Conservation (phyloP, 805 yeast species). For the Kuraishia borneana region DNA sequence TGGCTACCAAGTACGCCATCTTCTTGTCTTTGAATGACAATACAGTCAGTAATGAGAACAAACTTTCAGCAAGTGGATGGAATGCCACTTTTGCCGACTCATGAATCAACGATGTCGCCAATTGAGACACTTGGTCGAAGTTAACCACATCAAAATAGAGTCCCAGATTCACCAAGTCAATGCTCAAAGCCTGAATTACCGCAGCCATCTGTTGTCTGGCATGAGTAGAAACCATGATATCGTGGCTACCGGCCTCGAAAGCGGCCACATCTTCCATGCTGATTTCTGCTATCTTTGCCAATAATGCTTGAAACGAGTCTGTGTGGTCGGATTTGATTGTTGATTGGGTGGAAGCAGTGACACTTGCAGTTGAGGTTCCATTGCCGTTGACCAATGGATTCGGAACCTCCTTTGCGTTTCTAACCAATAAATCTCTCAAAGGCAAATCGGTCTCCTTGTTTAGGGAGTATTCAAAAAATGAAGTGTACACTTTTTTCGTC, state of each 20-base stretch:
- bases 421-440: too few relatives aligned
- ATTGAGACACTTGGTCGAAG: neutral
- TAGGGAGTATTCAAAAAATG: too few relatives aligned
- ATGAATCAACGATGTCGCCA: neutral
- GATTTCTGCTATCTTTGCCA: neutral
- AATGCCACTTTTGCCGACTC: slow-evolving; percentile 1
- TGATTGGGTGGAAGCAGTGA: too few relatives aligned
- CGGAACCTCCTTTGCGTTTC: neutral
- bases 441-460: too few relatives aligned
- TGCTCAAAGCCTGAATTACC: neutral
- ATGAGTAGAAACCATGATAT: slow-evolving; percentile 1
- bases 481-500: slow-evolving; percentile 13
- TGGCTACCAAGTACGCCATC: slow-evolving; percentile 24
- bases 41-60: slow-evolving; percentile 21
- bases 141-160: neutral
- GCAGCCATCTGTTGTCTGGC: neutral
- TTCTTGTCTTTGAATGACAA: slow-evolving; percentile 24
- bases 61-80: slow-evolving; percentile 12
- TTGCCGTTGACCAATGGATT: neutral
- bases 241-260: neutral
- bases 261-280: neutral
- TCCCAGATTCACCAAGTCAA: neutral
- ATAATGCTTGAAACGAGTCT: neutral
- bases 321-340: neutral
- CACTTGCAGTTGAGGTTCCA: neutral